Base-by-base conservation (phyloP, 1,284 basidiomycete species). In the Austropuccinia psidii region DNA sequence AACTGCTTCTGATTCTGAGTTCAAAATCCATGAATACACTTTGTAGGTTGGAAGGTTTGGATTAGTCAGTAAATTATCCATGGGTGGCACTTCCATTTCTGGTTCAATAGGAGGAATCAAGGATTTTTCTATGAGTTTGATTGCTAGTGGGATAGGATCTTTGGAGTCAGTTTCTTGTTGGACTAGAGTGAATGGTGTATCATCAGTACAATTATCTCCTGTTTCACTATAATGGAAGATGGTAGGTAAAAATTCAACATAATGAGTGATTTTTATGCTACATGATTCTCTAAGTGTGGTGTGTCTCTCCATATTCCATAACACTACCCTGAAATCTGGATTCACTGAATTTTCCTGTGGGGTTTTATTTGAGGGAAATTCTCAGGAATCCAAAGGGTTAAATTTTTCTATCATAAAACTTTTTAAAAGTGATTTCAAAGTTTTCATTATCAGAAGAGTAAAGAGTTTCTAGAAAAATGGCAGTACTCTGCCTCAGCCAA, bases 401-500 rank as follows among this genome's bases (percentile, higher is more conserved):
- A 60, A 2, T 3, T 37, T 9, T 45, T 11, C 41, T 45, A 11
- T n/a, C 41, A 45, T 11, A 45, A 11, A 11, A 45, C n/a, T 45
- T 45, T 45, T 45, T n/a, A 45, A 11, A n/a, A 11, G 41, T 11
- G n/a, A 11, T 33, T 35, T n/a, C 27, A 21, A 8, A 15, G n/a
- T 33, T 33, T 8, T 35, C 21, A 33, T 33, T 60, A 4, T 19
- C 5, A 24, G 21, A 24, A 4, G 79, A 75, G 0, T 79, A 77
- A 0, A 79, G 76, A 72, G 83, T 83, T 43, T 77, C 76, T 1
- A 84, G 35, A 78, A 79, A 83, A 11, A 78, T 74, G 19, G 74
- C 76, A 64, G 80, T n/a, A n/a, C n/a, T 79, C 39, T 24, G 78
- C 72, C 0, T 83, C 78, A 0, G 77, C 78, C 82, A 81, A 83